Evolutionary conservation across 192 early-diverging fungal species (phyloP), one percentile per base, ranked within the genome.

Genomic region (Backusella westeae): DNA sequence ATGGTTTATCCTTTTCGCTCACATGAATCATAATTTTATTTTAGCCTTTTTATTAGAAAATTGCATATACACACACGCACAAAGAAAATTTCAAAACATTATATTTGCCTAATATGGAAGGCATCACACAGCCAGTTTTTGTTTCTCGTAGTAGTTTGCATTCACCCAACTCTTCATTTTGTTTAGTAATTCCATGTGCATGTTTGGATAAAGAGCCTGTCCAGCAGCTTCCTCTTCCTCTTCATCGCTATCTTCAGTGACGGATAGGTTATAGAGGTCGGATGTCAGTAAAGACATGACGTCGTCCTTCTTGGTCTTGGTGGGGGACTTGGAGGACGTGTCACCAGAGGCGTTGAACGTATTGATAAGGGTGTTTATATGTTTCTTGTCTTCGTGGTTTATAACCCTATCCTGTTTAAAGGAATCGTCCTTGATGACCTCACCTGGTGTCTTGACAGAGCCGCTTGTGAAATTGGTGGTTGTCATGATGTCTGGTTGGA

Each of bases 151-250:
- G n/a, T 73, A 75, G 10, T 36, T 42, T 46, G 46, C 39, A 46
- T 75, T 75, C 2, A 75, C 39, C 74, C 74, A 75, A 3, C 34
- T 12, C 19, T 39, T 67, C 19, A 75, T 67, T 44, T 75, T 38
- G 38, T 75, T 39, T 68, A 75, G n/a, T 34, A 75, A 29, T 44
- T 42, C 29, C 36, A 56, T 10, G 9, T 67, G 74, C 8, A 21
- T 34, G 15, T 26, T 59, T 1, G 72, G 72, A 73, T 73, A 73
- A 36, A 56, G 72, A 4, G 72, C 26, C 21, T 49, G 72, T 26
- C 53, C 52, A 21, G 32, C 49, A 34, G 72, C 26, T 46, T 72
- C 44, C 69, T 34, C 23, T 59, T 32, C 1, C 34, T 72, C 34
- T n/a, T 72, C 17, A 15, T 73, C 72, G 14, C 15, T 49, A n/a